Evolutionary conservation across 192 early-diverging fungal genomes (phyloP).

Genomic region (Entomortierella beljakovae): DNA sequence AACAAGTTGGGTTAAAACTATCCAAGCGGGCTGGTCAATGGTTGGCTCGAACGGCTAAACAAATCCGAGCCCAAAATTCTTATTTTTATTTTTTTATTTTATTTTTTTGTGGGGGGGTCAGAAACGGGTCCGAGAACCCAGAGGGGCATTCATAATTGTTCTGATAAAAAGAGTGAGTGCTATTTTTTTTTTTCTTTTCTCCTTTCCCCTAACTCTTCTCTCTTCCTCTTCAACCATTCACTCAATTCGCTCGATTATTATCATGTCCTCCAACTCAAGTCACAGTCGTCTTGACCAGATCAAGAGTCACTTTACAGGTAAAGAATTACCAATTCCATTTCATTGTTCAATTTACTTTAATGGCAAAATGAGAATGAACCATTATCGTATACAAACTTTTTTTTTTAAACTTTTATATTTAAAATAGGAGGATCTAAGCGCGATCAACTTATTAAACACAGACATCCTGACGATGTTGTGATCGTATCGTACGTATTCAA

Average conservation of each 20-base stretch:
- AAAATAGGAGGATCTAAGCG: conserved; percentile 15
- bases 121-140: neutral
- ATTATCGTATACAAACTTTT: no score
- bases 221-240: no score
- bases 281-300: conserved; percentile 53
- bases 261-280: conserved; percentile 33
- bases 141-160: neutral
- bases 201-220: no score
- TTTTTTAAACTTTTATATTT: no score
- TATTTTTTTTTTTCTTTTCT: neutral
- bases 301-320: conserved; percentile 49
- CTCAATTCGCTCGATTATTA: neutral
- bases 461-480: conserved; percentile 88
- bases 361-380: no score
- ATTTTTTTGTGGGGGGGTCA: neutral
- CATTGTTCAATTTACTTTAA: no score
- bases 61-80: neutral
- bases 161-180: neutral
- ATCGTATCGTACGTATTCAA: conserved; percentile 76
- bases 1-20: neutral
- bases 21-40: neutral
- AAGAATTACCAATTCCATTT: neutral
- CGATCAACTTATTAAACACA: conserved; percentile 40
- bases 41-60: conserved; percentile 1
- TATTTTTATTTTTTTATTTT: neutral